Conservation (phyloP, 441 rosid genomes). For the Pelargonium fulgidum region DNA sequence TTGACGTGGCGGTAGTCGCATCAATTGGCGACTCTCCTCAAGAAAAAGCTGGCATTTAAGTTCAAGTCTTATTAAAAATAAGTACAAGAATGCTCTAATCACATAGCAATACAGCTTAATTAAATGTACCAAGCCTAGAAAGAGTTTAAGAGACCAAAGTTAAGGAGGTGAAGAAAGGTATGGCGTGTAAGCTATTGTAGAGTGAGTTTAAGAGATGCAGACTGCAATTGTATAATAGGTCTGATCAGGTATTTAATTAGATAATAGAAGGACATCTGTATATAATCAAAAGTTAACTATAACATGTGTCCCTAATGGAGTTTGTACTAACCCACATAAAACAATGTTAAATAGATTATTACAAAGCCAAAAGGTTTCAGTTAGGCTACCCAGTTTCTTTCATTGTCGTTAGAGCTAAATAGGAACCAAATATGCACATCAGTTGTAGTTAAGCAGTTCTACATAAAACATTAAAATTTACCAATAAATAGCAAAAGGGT, state of each 20-base stretch:
- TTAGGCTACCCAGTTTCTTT: not conserved
- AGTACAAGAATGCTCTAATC: not conserved
- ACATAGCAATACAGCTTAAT: not conserved
- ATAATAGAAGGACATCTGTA: not conserved
- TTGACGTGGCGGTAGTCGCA: slow-evolving; percentile 97
- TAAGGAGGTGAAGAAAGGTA: not conserved
- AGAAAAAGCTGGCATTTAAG: slow-evolving; percentile 70
- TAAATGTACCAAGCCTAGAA: not conserved
- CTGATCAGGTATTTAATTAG: not conserved
- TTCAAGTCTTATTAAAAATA: slow-evolving; percentile 12
- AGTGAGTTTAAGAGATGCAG: not conserved
- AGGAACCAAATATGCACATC: not conserved
- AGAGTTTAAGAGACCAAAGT: not conserved
- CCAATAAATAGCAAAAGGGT: too few species aligned
- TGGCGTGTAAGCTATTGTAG: not conserved
- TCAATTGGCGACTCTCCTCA: slow-evolving; percentile 90
- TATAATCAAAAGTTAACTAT: not conserved
- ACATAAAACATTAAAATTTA: too few species aligned
- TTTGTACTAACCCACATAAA: not conserved
- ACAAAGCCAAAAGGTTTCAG: not conserved
- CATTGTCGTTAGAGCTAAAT: not conserved
- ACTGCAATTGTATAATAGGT: not conserved
- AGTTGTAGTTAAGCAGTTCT: too few species aligned
- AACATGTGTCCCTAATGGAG: not conserved
- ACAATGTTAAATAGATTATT: not conserved